Base-by-base conservation (phyloP, 257 asterid genomes). In the Leonotis leonurus region DNA sequence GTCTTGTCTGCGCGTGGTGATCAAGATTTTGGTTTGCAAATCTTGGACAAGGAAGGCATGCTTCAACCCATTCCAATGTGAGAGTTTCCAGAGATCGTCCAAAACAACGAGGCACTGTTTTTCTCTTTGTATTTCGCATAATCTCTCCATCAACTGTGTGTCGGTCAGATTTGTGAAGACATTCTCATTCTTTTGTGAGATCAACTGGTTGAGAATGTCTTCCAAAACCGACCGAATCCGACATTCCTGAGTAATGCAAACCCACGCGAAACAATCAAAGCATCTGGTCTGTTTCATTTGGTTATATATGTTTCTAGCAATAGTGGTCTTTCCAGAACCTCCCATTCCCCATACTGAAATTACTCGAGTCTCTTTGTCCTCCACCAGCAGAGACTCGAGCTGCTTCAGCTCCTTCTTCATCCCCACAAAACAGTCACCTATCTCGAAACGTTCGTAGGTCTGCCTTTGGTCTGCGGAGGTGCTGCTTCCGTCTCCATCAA, bases 301-400 rank as follows among this genome's bases (percentile, higher is more conserved):
- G n/a, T n/a, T n/a, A n/a, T n/a, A n/a, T n/a, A n/a, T n/a, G n/a
- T n/a, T n/a, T n/a, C n/a, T n/a, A n/a, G n/a, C n/a, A n/a, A n/a
- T n/a, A n/a, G n/a, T n/a, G n/a, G n/a, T n/a, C n/a, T n/a, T n/a
- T n/a, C n/a, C n/a, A n/a, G n/a, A n/a, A n/a, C n/a, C n/a, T n/a
- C n/a, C n/a, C n/a, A n/a, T n/a, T n/a, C n/a, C 54, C 54, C 68
- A 62, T 33, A 62, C n/a, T n/a, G 68, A 46, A 12, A 62, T 21
- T 11, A 62, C 45, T n/a, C 48, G 41, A 2, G 27, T 29, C 40
- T 45, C 3, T 1, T 27, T 1, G 25, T 61, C 56, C 0, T 44
- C 56, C 1, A 22, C 29, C 1, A 20, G 1, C 0, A 46, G 30
- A 0, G 30, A 20, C 1, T 8, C 3, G 0, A 46, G n/a, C 29